Percentiles rank a stretch among this genome's conserved stretches.
Conservation (phyloP, 306 rosid species). For the Begonia fuchsioides region DNA sequence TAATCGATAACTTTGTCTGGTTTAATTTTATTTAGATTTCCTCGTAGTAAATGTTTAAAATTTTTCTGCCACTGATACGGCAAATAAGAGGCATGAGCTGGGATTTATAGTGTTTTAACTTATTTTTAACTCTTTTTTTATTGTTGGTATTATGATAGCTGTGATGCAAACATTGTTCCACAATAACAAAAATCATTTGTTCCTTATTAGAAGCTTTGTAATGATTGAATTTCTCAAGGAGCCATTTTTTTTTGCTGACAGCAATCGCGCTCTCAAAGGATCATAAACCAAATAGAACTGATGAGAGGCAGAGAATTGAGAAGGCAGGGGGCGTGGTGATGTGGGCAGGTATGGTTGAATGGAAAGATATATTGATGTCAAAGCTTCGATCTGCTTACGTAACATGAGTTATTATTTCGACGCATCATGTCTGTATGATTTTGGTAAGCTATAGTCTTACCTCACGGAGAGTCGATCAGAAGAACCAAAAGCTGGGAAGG, state of each 20-base stretch:
- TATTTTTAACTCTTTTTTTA: too few relatives aligned
- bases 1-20: conserved; percentile 7
- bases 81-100: not conserved
- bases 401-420: not conserved
- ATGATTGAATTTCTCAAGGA: too few relatives aligned
- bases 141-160: too few relatives aligned
- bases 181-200: too few relatives aligned
- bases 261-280: conserved; percentile 94
- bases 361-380: not conserved
- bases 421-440: not conserved
- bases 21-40: not conserved
- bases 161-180: too few relatives aligned
- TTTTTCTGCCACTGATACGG: not conserved
- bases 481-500: too few relatives aligned
- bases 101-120: too few relatives aligned
- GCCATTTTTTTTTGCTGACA: conserved; percentile 19
- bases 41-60: not conserved
- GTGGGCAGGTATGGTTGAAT: conserved; percentile 75
- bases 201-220: too few relatives aligned
- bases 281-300: conserved; percentile 95
- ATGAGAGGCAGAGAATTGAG: conserved; percentile 95
- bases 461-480: too few relatives aligned
- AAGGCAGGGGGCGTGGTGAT: conserved; percentile 87
- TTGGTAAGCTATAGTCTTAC: not conserved
- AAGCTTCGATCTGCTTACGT: not conserved